Conservation (phyloP, 169 alveolate species). For the Theileria orientalis region DNA sequence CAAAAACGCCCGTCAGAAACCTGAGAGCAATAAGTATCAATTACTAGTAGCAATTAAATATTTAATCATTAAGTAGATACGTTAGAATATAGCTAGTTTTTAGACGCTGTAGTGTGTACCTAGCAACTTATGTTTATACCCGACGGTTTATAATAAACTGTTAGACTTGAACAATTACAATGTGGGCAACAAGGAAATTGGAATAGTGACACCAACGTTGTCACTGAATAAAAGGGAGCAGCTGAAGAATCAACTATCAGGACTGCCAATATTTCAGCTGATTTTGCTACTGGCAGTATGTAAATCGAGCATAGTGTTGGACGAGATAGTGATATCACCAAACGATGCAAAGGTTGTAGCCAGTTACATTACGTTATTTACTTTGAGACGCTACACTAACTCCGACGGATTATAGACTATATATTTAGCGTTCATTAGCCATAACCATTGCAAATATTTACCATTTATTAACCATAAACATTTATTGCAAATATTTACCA, state of each 20-base stretch:
- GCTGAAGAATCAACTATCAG: constrained; percentile 16
- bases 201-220: constrained; percentile 56
- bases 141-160: too few relatives aligned
- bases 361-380: background rate
- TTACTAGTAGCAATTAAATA: too few relatives aligned
- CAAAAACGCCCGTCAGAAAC: background rate
- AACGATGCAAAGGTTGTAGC: constrained; percentile 23
- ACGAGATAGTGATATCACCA: constrained; percentile 4
- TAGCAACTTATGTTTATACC: too few relatives aligned
- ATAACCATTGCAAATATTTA: too few relatives aligned
- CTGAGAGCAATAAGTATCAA: background rate
- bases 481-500: too few relatives aligned
- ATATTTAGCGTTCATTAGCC: too few relatives aligned
- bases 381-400: too few relatives aligned
- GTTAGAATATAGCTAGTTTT: too few relatives aligned
- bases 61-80: too few relatives aligned
- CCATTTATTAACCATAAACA: too few relatives aligned
- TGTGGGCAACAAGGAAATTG: constrained; percentile 55
- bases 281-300: constrained; percentile 31
- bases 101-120: too few relatives aligned
- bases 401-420: too few relatives aligned
- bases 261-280: constrained; percentile 55
- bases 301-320: constrained; percentile 26
- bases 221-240: constrained; percentile 42
- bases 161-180: constrained; percentile 27